Conservation (phyloP, 176 grass and related monocot genomes). For the Guadua angustifolia region DNA sequence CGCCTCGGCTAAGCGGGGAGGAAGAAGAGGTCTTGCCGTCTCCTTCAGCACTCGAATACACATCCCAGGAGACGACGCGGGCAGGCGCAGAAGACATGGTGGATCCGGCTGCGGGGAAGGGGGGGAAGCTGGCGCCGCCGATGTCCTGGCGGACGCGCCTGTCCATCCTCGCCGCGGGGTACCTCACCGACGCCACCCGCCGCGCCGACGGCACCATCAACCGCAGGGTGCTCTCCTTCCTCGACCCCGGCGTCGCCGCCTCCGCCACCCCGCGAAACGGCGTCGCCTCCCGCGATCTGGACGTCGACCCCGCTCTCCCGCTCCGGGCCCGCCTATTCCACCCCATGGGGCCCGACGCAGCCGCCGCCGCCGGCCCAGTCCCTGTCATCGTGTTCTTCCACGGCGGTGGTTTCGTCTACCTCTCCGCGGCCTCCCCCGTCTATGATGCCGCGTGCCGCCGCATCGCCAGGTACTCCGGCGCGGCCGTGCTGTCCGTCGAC, state of each 20-base stretch:
- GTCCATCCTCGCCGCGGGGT: conserved; percentile 24
- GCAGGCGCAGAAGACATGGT: neutral
- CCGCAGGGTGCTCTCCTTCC: conserved; percentile 54
- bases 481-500: conserved; percentile 72
- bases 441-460: conserved; percentile 78
- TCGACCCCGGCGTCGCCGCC: conserved; percentile 40
- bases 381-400: conserved; percentile 83
- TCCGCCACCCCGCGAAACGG: conserved; percentile 40
- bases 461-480: conserved; percentile 51
- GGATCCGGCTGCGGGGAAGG: neutral
- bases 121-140: conserved; percentile 39
- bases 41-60: neutral
- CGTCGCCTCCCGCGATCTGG: conserved; percentile 53
- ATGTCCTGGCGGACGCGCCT: conserved; percentile 69
- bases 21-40: neutral
- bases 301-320: conserved; percentile 35
- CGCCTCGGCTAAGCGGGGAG: neutral
- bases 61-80: neutral
- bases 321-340: conserved; percentile 67
- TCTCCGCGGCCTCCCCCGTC: conserved; percentile 46
- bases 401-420: conserved; percentile 85
- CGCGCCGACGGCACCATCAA: conserved; percentile 73
- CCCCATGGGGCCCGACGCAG: neutral
- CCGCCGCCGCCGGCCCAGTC: neutral
- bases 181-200: conserved; percentile 49